Percentiles rank a stretch among this genome's conserved stretches.
These are phyloP conservation scores for Solanum clarkiae DNA, from an alignment of 257 asterid genomes.

Conservation along the genomic window DNA sequence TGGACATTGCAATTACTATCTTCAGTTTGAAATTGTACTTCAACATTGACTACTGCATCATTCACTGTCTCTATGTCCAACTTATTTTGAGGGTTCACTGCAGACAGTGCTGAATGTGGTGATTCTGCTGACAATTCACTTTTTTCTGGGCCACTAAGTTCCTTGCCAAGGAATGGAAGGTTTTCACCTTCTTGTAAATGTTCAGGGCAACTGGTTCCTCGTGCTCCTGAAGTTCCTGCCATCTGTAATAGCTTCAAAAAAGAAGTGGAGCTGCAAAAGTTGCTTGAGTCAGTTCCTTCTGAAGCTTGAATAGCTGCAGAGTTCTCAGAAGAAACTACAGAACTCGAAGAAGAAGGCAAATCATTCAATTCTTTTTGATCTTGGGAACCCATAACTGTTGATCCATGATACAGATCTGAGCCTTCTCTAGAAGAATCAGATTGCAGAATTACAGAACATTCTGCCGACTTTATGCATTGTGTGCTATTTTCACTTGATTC, in stretches of 20 bases:
- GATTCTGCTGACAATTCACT: constrained; percentile 60
- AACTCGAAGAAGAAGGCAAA: constrained; percentile 51
- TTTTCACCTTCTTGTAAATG: constrained; percentile 13
- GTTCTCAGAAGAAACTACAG: constrained; percentile 56
- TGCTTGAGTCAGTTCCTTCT: constrained; percentile 28
- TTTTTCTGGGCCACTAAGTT: constrained; percentile 27
- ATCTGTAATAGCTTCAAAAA: constrained; percentile 46
- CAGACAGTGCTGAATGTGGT: constrained; percentile 27
- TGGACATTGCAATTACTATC: constrained; percentile 17
- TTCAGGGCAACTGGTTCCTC: constrained; percentile 12
- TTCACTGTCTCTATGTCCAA: constrained; percentile 3
- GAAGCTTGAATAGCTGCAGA: constrained; percentile 36
- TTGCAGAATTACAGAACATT: constrained; percentile 16
- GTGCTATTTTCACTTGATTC: constrained; percentile 12
- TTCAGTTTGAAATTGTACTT: constrained; percentile 12
- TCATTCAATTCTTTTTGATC: constrained; percentile 48
- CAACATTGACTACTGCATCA: constrained; percentile 19
- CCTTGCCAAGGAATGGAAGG: constrained; percentile 7
- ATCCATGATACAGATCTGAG: constrained; percentile 27
- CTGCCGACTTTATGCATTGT: constrained; percentile 14
- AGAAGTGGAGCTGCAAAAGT: constrained; percentile 25
- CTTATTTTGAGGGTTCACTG: constrained; percentile 19
- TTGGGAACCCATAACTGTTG: constrained; percentile 12
- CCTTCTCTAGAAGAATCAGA: constrained; percentile 21
- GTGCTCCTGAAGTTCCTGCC: constrained; percentile 29